A percentile compares a stretch with the other conserved stretches of the same genome.
phyloP scores from a whole-genome alignment of 2,329 filamentous ascomycete species.

The Botrytis cinerea region DNA sequence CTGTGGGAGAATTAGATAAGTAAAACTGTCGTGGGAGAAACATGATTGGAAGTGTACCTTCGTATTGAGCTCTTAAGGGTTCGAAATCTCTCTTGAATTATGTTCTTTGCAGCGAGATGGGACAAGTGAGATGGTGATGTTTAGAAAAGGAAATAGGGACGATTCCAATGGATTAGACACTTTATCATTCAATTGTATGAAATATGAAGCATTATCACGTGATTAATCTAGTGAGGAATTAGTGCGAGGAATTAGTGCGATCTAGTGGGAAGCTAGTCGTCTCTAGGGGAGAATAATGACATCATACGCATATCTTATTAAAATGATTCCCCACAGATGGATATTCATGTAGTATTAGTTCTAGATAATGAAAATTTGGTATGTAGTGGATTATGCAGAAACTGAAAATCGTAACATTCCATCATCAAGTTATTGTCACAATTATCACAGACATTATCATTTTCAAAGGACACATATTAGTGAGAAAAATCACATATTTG shows the following conservation, averaged over 20 bases:
- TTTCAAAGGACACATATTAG: background rate
- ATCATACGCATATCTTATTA: background rate
- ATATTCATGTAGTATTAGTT: background rate
- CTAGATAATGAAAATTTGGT: no score
- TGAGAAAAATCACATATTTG: background rate
- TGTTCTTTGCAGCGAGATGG: background rate
- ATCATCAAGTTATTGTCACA: background rate
- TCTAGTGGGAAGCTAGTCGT: background rate
- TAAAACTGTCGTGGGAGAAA: background rate
- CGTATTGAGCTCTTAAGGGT: background rate
- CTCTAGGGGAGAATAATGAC: background rate
- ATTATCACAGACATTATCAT: background rate
- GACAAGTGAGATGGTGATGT: background rate
- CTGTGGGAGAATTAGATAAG: background rate
- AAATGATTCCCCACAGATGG: background rate
- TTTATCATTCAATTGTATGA: background rate
- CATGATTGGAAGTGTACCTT: background rate
- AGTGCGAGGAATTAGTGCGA: background rate
- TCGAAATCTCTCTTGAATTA: background rate
- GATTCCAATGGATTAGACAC: background rate
- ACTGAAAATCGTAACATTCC: background rate
- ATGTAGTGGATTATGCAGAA: background rate
- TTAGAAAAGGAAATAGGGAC: background rate
- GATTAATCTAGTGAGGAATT: background rate
- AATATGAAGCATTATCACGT: rapidly evolving